These are phyloP conservation scores for Metarhizium humberi DNA, from an alignment of 2,329 filamentous ascomycete species.

Conservation along the genomic window DNA sequence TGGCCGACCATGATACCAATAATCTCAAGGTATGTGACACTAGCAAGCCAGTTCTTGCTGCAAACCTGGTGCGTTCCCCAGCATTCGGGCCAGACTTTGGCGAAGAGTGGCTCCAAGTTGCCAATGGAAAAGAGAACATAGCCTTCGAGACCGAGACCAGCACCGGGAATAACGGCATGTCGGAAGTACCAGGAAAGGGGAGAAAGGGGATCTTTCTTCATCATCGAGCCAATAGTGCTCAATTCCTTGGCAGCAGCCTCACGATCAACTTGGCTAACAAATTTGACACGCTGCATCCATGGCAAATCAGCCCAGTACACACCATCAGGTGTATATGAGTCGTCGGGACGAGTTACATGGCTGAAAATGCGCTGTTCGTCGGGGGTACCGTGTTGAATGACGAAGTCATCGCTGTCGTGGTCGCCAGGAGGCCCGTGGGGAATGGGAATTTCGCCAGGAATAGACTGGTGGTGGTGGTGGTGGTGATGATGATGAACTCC, in stretches of 20 bases:
- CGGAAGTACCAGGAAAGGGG: slow-evolving; percentile 80
- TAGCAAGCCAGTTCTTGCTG: slow-evolving; percentile 68
- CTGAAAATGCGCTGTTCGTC: slow-evolving; percentile 59
- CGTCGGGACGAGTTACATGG: slow-evolving; percentile 75
- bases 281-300: slow-evolving; percentile 57
- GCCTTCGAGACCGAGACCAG: slow-evolving; percentile 84
- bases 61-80: slow-evolving; percentile 64
- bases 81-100: slow-evolving; percentile 65
- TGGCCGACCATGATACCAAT: slow-evolving; percentile 93
- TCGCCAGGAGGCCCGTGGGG: slow-evolving; percentile 40
- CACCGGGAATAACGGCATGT: slow-evolving; percentile 87
- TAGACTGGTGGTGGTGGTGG: slow-evolving; percentile 24
- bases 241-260: slow-evolving; percentile 63
- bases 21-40: slow-evolving; percentile 87
- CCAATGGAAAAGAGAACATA: slow-evolving; percentile 97
- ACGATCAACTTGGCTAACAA: slow-evolving; percentile 66
- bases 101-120: slow-evolving; percentile 77
- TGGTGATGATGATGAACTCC: slow-evolving; percentile 2
- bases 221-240: slow-evolving; percentile 60
- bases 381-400: slow-evolving; percentile 28
- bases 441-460: slow-evolving; percentile 44
- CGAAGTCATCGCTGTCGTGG: slow-evolving; percentile 38
- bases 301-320: slow-evolving; percentile 90
- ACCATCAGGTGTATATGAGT: slow-evolving; percentile 74
- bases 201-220: slow-evolving; percentile 76